Base-by-base conservation (phyloP, 805 yeast species). In the Sungouiozyma ichnusensis region DNA sequence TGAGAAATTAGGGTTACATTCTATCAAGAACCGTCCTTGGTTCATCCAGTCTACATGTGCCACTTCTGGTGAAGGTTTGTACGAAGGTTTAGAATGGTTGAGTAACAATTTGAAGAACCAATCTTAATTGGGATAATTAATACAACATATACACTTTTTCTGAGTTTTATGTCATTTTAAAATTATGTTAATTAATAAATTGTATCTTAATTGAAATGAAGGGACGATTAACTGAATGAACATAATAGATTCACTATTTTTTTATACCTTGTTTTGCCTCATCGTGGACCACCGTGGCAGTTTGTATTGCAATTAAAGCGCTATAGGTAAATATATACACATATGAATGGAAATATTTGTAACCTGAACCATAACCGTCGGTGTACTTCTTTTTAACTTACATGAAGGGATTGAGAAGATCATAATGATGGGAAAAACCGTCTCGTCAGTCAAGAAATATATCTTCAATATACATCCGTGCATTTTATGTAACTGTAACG, bases 21-120 rank as follows among this genome's bases (percentile, higher is more conserved):
- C 96, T 44, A 83, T 92, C 68, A 84, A 95, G 76, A 95, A 88
- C 75, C 85, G 97, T 73, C 95, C 95, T 62, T 92, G 98, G 98
- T 90, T 85, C 74, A 90, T 92, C 66, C 97, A 90, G 74, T 87
- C 98, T 55, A 85, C 97, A 49, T 88, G 97, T 74, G 98, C 98
- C 56, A 92, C 97, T 55, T 85, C 97, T 50, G 99, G 97, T 73
- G 97, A 88, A 68, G 97, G 97, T 76, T 76, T 87, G 64, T 84
- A 86, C 67, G 96, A 87, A 73, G 97, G 97, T 76, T 79, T 87
- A 66, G 95, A 87, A 73, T 87, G 97, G 97, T 80, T 87, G 64
- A 79, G 90, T 55, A 82, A 86, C 64, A 85, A 84, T 73, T 78
- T 87, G 72, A 86, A 86, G 76, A 82, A 74, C 67, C 71, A 75